A percentile compares a stretch with the other conserved stretches of the same genome.
Conservation (phyloP, 1,139 yeast genomes). For the Lodderomyces parapsilosis region DNA sequence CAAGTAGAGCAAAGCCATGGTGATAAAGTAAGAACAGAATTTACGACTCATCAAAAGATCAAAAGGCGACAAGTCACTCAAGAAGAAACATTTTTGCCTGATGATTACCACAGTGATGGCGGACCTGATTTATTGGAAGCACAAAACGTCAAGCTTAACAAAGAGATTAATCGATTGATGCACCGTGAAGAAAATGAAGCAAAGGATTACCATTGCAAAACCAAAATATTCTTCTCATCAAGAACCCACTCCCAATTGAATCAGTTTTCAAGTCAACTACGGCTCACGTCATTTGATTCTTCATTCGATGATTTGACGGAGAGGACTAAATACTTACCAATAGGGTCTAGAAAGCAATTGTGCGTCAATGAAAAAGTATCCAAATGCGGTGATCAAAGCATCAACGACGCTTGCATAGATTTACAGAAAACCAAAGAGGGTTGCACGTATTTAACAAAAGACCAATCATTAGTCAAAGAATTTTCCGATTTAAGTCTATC, state of each 20-base stretch:
- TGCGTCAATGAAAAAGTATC: conserved; percentile 69
- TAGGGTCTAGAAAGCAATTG: conserved; percentile 83
- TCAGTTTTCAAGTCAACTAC: conserved; percentile 77
- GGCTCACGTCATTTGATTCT: conserved; percentile 63
- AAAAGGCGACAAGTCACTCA: conserved; percentile 3
- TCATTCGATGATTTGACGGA: conserved; percentile 44
- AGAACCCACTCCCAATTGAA: conserved; percentile 88
- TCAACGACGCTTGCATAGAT: conserved; percentile 84
- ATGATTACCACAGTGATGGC: conserved; percentile 30
- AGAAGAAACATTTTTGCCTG: conserved; percentile 33
- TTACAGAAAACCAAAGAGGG: conserved; percentile 49
- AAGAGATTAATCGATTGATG: conserved; percentile 45
- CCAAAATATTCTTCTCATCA: conserved; percentile 65
- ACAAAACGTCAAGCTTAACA: conserved; percentile 29
- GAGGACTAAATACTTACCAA: conserved; percentile 57
- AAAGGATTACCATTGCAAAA: conserved; percentile 32
- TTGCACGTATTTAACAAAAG: conserved; percentile 54
- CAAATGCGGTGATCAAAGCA: conserved; percentile 47
- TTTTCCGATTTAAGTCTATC: conserved; percentile 64
- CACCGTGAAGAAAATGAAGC: conserved; percentile 18
- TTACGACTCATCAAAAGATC: conserved; percentile 2
- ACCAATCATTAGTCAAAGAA: conserved; percentile 34
- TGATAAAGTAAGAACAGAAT: conserved; percentile 14
- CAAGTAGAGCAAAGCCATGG: conserved; percentile 19
- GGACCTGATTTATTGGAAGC: conserved; percentile 9